Evolutionary conservation across 2,329 filamentous ascomycete species (phyloP).

Genomic region (Mariannaea sp.): DNA sequence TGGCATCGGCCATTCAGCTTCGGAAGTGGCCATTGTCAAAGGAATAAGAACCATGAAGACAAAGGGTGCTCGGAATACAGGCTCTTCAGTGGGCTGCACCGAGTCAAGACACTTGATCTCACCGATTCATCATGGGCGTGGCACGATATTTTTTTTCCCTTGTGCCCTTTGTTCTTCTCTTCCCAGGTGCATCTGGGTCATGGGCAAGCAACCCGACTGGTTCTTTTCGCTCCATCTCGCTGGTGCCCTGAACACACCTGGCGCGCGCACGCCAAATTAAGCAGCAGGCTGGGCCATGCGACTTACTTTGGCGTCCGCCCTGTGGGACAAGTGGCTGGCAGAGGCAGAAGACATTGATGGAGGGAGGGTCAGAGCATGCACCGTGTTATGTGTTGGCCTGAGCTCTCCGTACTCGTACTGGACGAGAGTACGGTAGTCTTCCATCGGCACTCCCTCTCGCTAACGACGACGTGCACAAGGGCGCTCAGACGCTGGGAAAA

Average conservation of each 20-base stretch:
- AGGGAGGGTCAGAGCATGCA: background rate
- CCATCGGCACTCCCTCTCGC: background rate
- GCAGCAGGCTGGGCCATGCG: slow-evolving; percentile 1
- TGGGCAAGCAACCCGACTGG: slow-evolving; percentile 13
- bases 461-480: background rate
- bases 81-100: background rate
- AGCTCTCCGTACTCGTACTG: background rate
- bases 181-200: slow-evolving; percentile 14
- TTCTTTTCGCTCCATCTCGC: slow-evolving; percentile 6
- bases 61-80: too few relatives aligned
- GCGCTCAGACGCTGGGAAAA: too few relatives aligned
- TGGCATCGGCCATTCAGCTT: too few relatives aligned
- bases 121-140: slow-evolving; percentile 5
- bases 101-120: background rate
- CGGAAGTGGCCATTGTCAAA: too few relatives aligned
- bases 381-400: background rate
- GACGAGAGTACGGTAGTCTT: background rate
- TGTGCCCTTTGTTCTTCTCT: background rate
- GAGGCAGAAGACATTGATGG: too few relatives aligned
- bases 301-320: background rate
- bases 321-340: slow-evolving; percentile 5
- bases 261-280: background rate
- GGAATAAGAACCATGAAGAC: background rate
- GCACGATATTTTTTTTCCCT: slow-evolving; percentile 4
- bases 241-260: background rate